Evolutionary conservation across 2,329 filamentous ascomycete species (phyloP), one percentile per base, ranked within the genome.

Genomic region (Claviceps capensis): DNA sequence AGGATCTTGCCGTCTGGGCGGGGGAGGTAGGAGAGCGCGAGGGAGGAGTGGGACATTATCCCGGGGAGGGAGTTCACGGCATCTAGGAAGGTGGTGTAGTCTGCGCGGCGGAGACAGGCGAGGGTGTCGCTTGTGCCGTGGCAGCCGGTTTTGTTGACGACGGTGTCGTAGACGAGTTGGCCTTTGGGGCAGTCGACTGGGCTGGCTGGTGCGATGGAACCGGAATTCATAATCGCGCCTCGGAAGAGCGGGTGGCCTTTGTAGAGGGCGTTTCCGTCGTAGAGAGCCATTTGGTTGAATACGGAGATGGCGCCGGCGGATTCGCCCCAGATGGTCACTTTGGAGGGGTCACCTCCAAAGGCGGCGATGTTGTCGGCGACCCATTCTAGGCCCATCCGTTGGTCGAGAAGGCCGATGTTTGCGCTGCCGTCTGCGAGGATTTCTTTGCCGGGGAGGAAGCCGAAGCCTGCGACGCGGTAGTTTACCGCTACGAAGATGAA

Each of bases 261-360:
- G n/a, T 38, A 38, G 9, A 11, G 43, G 30, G 80, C 78, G 64
- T 91, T 72, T 6, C 87, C 86, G 37, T 80, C 77, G 58, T 86
- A 88, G 11, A 90, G 70, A 13, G 42, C 13, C 38, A 53, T 44
- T n/a, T 44, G 34, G 43, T 53, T 48, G 1, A 79, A 73, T 45
- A 80, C 77, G 0, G 77, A 81, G 47, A 81, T 79, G 0, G 69
- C 64, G 2, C 75, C 75, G 0, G 76, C 73, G 1, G 67, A 71
- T 57, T 82, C 74, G 1, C 81, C 81, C 71, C 74, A 81, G 40
- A 83, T 76, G 0, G 79, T 83, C 4, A 83, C 78, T 53, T 76
- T 78, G 0, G 64, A 62, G 0, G 79, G 76, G 59, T 84, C 79
- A 1, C 82, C 82, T 1, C 82, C 82, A 59, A 85, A 85, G 1